Evolutionary conservation across 768 basidiomycete species (phyloP).

Genomic region (Trametopsis cervina): DNA sequence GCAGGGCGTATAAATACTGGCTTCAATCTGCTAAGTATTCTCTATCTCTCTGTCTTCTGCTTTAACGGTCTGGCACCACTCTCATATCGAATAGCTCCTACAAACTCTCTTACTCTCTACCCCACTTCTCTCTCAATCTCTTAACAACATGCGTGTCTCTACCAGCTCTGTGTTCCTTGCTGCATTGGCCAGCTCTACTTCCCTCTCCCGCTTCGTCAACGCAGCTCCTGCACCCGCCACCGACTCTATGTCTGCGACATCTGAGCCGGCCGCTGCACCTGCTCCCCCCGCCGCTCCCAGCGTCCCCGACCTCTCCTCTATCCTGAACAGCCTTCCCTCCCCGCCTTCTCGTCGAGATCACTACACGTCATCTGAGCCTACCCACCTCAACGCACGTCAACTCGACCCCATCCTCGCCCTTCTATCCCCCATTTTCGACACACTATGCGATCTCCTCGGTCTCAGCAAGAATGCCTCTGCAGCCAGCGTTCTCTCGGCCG

Average conservation of each 20-base stretch:
- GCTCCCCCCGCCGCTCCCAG: neutral
- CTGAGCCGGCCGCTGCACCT: neutral
- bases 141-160: constrained; percentile 22
- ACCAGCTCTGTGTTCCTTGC: constrained; percentile 27
- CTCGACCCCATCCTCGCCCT: constrained; percentile 3
- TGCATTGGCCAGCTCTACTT: constrained; percentile 23
- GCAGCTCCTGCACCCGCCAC: constrained; percentile 22
- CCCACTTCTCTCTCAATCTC: constrained; percentile 8
- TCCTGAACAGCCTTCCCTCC: constrained; percentile 1
- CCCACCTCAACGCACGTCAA: constrained; percentile 6
- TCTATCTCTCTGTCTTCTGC: constrained; percentile 15
- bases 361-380: no score
- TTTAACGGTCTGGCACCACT: constrained; percentile 16
- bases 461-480: neutral
- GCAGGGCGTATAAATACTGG: constrained; percentile 4
- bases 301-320: neutral
- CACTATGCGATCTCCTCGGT: constrained; percentile 1
- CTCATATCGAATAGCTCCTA: constrained; percentile 8
- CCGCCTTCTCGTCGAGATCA: neutral
- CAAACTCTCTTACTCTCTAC: constrained; percentile 13
- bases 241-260: neutral
- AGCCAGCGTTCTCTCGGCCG: neutral
- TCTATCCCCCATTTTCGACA: constrained; percentile 2
- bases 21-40: neutral
- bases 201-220: constrained; percentile 18